Evolutionary conservation across 2,329 filamentous ascomycete genomes (phyloP), one percentile per base, ranked within the genome.

Genomic region (Bipolaris gigantea): DNA sequence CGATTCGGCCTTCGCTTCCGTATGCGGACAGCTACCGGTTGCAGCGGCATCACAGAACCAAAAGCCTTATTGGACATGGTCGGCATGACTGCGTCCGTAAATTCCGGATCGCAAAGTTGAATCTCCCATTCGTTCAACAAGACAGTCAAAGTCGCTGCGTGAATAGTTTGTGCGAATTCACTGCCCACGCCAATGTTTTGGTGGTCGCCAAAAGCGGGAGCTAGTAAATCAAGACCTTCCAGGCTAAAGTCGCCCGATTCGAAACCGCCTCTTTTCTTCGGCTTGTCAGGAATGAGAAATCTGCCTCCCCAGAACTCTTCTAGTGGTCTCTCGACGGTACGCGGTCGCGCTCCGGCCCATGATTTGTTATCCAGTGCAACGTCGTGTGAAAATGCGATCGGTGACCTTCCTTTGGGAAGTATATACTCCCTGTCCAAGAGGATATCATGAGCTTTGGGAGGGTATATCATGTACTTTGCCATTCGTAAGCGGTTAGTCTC

Each of bases 261-360:
- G 11, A 55, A 15, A 9, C 35, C 30, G 19, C 42, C 27, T 13
- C 45, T 44, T 40, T 30, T 45, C 30, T 54, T 43, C 11, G 32
- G 30, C 32, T 53, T 57, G 2, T 59, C 55, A 0, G 59, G 41
- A 11, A 58, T 18, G 2, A 65, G 39, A 39, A 71, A 72, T 0
- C 68, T 59, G 45, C 69, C 67, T 8, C 65, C 55, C 62, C 65
- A 71, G 36, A 69, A 72, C 8, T 66, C 60, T 10, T 65, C 56
- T 8, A 72, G 55, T 8, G 67, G 64, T 30, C 23, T 58, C 13
- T 62, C 50, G 1, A 63, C 41, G 1, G 57, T 55, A 21, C 40
- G 49, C 4, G 64, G 59, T 30, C 63, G 61, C 0, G 57, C 50
- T 13, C 63, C 59, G 25, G 56, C 53, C 70, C 69, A 73, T 2